These are phyloP conservation scores for Aureobasidium melanogenum DNA, from an alignment of 2,329 filamentous ascomycete species.

Conservation along the genomic window DNA sequence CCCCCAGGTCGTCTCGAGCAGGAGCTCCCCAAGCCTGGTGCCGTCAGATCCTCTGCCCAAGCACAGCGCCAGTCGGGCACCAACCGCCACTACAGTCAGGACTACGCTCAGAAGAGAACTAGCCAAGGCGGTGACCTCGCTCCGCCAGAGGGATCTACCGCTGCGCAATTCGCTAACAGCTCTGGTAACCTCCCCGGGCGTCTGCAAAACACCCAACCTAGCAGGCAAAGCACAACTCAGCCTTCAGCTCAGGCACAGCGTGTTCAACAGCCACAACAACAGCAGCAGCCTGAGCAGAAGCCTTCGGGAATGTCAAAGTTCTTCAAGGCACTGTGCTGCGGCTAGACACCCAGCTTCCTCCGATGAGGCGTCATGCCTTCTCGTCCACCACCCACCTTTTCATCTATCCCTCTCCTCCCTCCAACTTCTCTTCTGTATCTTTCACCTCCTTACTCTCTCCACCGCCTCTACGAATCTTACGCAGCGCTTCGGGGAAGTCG, in stretches of 20 bases:
- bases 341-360: slow-evolving; percentile 30
- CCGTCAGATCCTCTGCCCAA: slow-evolving; percentile 60
- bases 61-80: slow-evolving; percentile 41
- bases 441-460: neutral
- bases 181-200: slow-evolving; percentile 64
- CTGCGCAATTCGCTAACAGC: slow-evolving; percentile 95
- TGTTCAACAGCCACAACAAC: slow-evolving; percentile 29
- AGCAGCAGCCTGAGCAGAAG: slow-evolving; percentile 57
- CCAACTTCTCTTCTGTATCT: slow-evolving; percentile 2
- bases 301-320: slow-evolving; percentile 83
- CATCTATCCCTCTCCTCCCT: neutral
- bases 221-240: slow-evolving; percentile 14
- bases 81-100: slow-evolving; percentile 21
- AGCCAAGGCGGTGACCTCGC: slow-evolving; percentile 73
- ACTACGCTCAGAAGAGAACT: slow-evolving; percentile 54
- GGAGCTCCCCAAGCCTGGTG: slow-evolving; percentile 52
- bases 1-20: slow-evolving; percentile 38
- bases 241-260: slow-evolving; percentile 17
- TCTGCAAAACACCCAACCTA: slow-evolving; percentile 11
- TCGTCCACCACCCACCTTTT: neutral
- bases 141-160: slow-evolving; percentile 72
- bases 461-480: slow-evolving; percentile 2
- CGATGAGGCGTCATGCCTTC: neutral
- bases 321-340: slow-evolving; percentile 87
- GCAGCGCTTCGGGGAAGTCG: neutral